Evolutionary conservation across 768 basidiomycete genomes (phyloP), one percentile per base, ranked within the genome.

Genomic region (Mycena floridula): DNA sequence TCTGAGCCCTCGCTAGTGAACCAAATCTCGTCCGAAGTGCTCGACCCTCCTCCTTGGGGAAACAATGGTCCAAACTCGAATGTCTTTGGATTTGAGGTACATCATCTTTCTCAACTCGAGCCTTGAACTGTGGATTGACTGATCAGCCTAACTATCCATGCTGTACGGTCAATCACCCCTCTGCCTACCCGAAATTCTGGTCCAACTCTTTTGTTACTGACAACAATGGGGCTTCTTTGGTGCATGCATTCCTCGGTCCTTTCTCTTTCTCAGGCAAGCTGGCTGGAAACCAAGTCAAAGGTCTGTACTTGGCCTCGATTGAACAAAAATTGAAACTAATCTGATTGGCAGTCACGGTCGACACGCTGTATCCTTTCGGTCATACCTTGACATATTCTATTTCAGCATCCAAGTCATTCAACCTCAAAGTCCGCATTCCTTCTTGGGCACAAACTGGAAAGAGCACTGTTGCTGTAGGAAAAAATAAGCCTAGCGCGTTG

Each of bases 121-220:
- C n/a, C n/a, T n/a, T n/a, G n/a, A n/a, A n/a, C n/a, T n/a, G n/a
- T n/a, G n/a, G n/a, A n/a, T n/a, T n/a, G n/a, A n/a, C n/a, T n/a
- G n/a, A n/a, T n/a, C n/a, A n/a, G n/a, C 68, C 68, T 15, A 71
- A 69, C 43, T 69, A 69, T 45, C 67, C 69, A 1, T 70, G 69
- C 46, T 71, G 69, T 45, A 69, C 69, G 2, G 68, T 69, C 45
- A 69, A 69, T 47, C 68, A 69, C 36, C 66, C 66, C 15, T 63
- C 65, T 39, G 68, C 54, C 1, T 68, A 61, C 37, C 68, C 69
- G 2, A 69, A 67, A 44, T 71, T 71, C 48, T 71, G 69, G 69
- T 61, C 66, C 5, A 62, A 71, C 40, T 56, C 62, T 8, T 69
- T 71, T 52, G 59, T 66, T 51, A 53, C 63, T 0, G 59, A 64